Percentiles rank a stretch among this genome's conserved stretches.
Conservation (phyloP, 2,329 filamentous ascomycete species). For the Fusarium tjaetaba region DNA sequence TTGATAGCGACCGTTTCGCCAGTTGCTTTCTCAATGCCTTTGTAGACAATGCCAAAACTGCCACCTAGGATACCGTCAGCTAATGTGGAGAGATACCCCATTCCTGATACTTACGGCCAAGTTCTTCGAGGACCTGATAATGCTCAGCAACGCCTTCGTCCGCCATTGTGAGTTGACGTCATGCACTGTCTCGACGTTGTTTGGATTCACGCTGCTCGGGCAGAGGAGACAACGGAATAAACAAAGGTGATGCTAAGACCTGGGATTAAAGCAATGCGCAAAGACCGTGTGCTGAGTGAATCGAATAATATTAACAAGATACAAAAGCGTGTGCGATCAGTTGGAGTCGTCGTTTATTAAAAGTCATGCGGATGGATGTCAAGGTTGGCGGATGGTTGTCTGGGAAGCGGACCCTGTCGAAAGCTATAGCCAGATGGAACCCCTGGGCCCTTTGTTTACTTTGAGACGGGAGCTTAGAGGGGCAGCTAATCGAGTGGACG, state of each 20-base stretch:
- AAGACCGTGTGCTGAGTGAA: constrained; percentile 2
- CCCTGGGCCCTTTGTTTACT: constrained; percentile 53
- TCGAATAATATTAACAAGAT: constrained; percentile 4
- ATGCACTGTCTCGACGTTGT: constrained; percentile 32
- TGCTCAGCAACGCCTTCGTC: constrained; percentile 79
- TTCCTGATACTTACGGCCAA: constrained; percentile 77
- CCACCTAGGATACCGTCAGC: constrained; percentile 72
- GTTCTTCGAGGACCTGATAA: constrained; percentile 95
- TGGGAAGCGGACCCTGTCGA: constrained; percentile 48
- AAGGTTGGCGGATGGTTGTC: constrained; percentile 45
- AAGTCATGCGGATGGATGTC: constrained; percentile 31
- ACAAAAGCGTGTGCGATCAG: constrained; percentile 9
- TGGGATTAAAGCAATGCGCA: not conserved
- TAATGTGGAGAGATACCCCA: not conserved
- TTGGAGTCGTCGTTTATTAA: constrained; percentile 31
- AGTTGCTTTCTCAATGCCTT: constrained; percentile 89
- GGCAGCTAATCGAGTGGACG: constrained; percentile 38
- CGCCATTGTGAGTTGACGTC: constrained; percentile 57
- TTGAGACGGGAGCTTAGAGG: constrained; percentile 47
- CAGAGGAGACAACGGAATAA: constrained; percentile 11
- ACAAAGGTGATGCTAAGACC: constrained; percentile 10
- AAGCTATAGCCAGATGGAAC: constrained; percentile 35
- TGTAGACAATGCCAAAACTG: constrained; percentile 97
- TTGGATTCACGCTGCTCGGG: constrained; percentile 16
- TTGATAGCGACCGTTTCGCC: constrained; percentile 97